Evolutionary conservation across 208 protist genomes (phyloP), one percentile per base, ranked within the genome.

Genomic region (Trypanosomatidae sp.): DNA sequence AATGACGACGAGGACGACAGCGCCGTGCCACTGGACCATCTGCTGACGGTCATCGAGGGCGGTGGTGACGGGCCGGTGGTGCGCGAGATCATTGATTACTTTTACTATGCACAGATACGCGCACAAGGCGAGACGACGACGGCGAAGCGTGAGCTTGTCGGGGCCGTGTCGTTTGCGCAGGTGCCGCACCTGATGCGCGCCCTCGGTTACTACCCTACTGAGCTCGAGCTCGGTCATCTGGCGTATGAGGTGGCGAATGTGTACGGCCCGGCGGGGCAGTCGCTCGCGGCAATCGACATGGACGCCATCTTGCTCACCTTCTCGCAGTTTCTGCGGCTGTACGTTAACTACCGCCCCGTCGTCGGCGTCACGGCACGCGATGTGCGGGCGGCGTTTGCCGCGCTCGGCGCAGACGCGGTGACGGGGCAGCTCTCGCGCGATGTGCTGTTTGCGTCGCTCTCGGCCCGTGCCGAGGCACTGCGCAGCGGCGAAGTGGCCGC

Each of bases 91-190:
- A 65, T 94, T 32, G 88, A 97, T 55, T 96, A 96, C 71, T 97
- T 97, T 57, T 97, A 96, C 78, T 97, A 97, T 68, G 94, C 93
- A 2, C 93, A 96, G 52, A 93, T 96, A 51, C 66, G 86, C 21
- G 61, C 79, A 26, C 94, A 97, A 51, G 94, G 94, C 3, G 94
- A 97, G 64, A 86, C 95, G 41, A 94, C 90, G 6, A 96, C 86
- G 1, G 76, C 78, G 37, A 87, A 89, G 67, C 78, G 90, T 21
- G 73, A 84, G 40, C 62, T 97, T 48, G 62, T 88, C n/a, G 90
- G 87, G 11, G 62, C 66, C 6, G 87, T 96, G 15, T 84, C 70
- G n/a, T 86, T 96, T 42, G 53, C 70, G 15, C 87, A 97, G 61
- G 51, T 97, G 42, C 88, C 90, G 11, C 95, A 97, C 61, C 56